Evolutionary conservation across 768 basidiomycete species (phyloP).

Genomic region (Boletus speciosus): DNA sequence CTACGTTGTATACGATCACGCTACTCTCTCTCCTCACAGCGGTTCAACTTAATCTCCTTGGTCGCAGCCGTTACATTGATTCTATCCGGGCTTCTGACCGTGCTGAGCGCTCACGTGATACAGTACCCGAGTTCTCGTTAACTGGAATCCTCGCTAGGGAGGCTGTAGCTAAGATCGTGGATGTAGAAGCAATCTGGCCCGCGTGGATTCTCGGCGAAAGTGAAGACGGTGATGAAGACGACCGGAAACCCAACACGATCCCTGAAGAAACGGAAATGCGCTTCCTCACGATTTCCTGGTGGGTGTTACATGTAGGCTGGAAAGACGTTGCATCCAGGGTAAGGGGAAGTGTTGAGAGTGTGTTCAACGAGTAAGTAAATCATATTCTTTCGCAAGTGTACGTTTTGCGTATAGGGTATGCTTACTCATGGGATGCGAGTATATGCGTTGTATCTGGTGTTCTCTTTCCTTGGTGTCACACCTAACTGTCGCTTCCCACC

Average conservation of each 20-base stretch:
- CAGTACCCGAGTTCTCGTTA: constrained; percentile 31
- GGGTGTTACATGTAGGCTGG: constrained; percentile 92
- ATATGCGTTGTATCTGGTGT: not conserved
- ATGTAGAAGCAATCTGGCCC: constrained; percentile 24
- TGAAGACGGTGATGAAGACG: constrained; percentile 27
- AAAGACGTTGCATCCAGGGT: constrained; percentile 76
- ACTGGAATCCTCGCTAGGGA: constrained; percentile 25
- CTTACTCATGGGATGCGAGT: not conserved
- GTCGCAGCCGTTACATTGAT: constrained; percentile 73
- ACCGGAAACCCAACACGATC: constrained; percentile 35
- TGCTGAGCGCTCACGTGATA: constrained; percentile 50
- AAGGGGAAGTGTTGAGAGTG: constrained; percentile 70
- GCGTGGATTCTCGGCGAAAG: constrained; percentile 22
- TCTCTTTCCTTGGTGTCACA: not conserved
- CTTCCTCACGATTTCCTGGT: constrained; percentile 88
- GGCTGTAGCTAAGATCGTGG: constrained; percentile 23
- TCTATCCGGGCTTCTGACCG: constrained; percentile 60
- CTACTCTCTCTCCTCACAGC: constrained; percentile 84
- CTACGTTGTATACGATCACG: constrained; percentile 80
- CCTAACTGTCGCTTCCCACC: no score
- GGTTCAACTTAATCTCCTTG: constrained; percentile 82
- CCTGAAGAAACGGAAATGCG: constrained; percentile 70
- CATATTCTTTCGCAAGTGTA: not conserved
- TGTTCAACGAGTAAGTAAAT: constrained; percentile 72
- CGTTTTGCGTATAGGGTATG: not conserved